These are phyloP conservation scores for Mycena alexandri DNA, from an alignment of 768 basidiomycete genomes.

Conservation along the genomic window DNA sequence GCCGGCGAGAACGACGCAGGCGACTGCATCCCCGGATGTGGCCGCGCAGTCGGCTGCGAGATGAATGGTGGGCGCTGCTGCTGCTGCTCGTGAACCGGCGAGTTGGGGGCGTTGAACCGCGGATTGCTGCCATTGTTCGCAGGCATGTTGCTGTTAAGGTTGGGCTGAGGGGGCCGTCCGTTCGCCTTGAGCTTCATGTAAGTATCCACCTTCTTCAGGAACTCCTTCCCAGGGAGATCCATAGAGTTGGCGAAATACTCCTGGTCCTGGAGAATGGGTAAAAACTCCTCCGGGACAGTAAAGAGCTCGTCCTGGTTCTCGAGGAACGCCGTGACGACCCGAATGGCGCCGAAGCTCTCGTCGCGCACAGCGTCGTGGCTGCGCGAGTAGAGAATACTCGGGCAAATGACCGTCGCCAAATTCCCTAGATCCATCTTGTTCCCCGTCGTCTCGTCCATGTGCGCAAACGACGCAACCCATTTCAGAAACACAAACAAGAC, in stretches of 20 bases:
- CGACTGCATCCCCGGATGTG: slow-evolving; percentile 56
- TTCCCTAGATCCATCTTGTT: slow-evolving; percentile 99
- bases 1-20: slow-evolving; percentile 53
- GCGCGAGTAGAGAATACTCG: slow-evolving; percentile 95
- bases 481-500: slow-evolving; percentile 98
- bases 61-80: slow-evolving; percentile 47
- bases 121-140: slow-evolving; percentile 56
- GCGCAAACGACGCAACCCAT: slow-evolving; percentile 99
- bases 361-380: slow-evolving; percentile 89
- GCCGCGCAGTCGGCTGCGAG: slow-evolving; percentile 28
- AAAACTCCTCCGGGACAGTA: slow-evolving; percentile 92
- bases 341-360: slow-evolving; percentile 92
- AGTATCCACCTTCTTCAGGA: slow-evolving; percentile 95
- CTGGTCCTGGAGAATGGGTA: slow-evolving; percentile 88
- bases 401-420: slow-evolving; percentile 96
- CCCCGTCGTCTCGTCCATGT: slow-evolving; percentile 96
- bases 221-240: slow-evolving; percentile 94
- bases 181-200: slow-evolving; percentile 82
- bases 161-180: slow-evolving; percentile 60
- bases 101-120: slow-evolving; percentile 52
- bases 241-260: slow-evolving; percentile 91
- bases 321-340: slow-evolving; percentile 86
- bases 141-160: slow-evolving; percentile 38
- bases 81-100: slow-evolving; percentile 59
- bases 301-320: slow-evolving; percentile 97